These are phyloP conservation scores for Nicotiana rustica DNA, from an alignment of 305 asterid genomes.

Conservation along the genomic window DNA sequence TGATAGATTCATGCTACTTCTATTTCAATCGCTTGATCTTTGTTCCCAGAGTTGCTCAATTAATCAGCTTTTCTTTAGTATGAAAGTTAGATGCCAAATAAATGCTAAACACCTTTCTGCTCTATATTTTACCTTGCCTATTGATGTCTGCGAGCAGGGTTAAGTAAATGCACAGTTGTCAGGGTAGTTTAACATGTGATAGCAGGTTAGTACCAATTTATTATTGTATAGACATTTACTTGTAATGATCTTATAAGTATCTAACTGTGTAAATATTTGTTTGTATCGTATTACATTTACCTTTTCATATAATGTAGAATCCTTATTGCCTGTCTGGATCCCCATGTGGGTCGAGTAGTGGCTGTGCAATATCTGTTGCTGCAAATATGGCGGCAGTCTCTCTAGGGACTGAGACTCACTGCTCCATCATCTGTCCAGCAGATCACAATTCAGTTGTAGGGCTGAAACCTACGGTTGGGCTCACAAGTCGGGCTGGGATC, in stretches of 20 bases:
- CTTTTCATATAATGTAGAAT: conserved; percentile 39
- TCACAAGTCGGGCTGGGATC: conserved; percentile 52
- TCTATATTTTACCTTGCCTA: no score
- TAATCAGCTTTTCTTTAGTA: background rate
- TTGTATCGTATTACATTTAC: background rate
- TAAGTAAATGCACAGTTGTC: no score
- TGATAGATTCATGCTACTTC: background rate
- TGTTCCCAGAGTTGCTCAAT: background rate
- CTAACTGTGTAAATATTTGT: background rate
- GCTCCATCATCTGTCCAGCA: conserved; percentile 54
- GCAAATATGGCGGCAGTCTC: conserved; percentile 49
- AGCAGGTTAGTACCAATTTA: no score
- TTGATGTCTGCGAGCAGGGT: no score
- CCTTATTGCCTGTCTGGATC: conserved; percentile 45
- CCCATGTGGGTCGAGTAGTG: conserved; percentile 52
- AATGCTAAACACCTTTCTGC: background rate
- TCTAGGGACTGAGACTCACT: conserved; percentile 50
- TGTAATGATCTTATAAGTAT: background rate
- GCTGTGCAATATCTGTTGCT: conserved; percentile 52
- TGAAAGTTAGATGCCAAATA: background rate
- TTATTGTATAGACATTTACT: background rate
- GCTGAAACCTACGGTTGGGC: conserved; percentile 51
- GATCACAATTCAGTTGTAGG: conserved; percentile 52
- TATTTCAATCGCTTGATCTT: background rate
- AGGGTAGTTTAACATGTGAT: no score